These are phyloP conservation scores for Inga oerstediana DNA, from an alignment of 306 rosid genomes.

Conservation along the genomic window DNA sequence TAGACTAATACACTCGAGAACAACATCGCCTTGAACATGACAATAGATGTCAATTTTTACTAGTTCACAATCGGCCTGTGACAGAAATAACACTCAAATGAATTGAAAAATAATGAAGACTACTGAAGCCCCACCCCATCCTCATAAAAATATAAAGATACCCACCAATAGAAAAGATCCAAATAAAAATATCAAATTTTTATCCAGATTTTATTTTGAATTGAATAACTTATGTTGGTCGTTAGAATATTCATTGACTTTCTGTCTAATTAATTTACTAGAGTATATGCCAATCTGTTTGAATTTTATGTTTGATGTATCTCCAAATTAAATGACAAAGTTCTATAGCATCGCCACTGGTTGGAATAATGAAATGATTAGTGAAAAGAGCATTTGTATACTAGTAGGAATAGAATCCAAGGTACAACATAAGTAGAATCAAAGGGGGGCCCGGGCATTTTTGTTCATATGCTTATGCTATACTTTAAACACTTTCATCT, in stretches of 20 bases:
- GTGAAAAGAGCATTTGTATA: constrained; percentile 12
- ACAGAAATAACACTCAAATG: constrained; percentile 31
- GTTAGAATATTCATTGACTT: constrained; percentile 9
- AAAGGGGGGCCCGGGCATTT: no score
- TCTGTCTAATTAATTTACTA: not conserved
- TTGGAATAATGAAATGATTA: constrained; percentile 21
- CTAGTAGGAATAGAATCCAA: constrained; percentile 5
- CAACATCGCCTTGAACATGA: constrained; percentile 93
- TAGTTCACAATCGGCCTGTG: constrained; percentile 78
- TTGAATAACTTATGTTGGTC: not conserved
- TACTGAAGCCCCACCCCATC: not conserved
- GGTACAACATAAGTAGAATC: no score
- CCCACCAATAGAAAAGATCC: not conserved
- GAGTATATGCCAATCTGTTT: not conserved
- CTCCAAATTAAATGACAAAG: constrained; percentile 7
- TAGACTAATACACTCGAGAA: constrained; percentile 88
- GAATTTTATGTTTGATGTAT: constrained; percentile 7
- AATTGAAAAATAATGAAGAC: not conserved
- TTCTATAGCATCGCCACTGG: not conserved
- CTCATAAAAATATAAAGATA: not conserved
- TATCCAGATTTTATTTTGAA: constrained; percentile 7
- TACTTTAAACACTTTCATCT: no score
- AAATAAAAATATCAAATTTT: not conserved
- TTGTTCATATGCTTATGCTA: no score
- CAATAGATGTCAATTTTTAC: constrained; percentile 90